These are phyloP conservation scores for Tylopilus subfusipes DNA, from an alignment of 768 basidiomycete genomes.

Conservation along the genomic window DNA sequence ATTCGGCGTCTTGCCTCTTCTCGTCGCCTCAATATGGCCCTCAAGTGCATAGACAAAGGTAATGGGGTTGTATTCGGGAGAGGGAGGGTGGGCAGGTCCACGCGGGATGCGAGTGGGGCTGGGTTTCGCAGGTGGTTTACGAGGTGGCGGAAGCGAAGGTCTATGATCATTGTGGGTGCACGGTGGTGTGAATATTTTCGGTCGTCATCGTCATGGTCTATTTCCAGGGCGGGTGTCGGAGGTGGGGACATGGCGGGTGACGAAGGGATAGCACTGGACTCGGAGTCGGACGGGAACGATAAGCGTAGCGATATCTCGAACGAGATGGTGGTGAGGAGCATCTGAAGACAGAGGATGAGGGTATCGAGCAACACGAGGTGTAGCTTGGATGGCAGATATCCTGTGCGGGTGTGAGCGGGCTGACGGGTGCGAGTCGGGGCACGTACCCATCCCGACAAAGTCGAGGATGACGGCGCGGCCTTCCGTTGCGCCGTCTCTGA, in stretches of 20 bases:
- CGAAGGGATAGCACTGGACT: conserved; percentile 33
- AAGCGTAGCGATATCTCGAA: conserved; percentile 53
- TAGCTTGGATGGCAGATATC: conserved; percentile 57
- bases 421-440: not conserved
- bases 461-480: conserved; percentile 69
- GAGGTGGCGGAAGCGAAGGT: conserved; percentile 55
- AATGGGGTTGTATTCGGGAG: conserved; percentile 59
- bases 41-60: conserved; percentile 45
- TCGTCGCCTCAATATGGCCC: conserved; percentile 51
- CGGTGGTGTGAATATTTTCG: conserved; percentile 21
- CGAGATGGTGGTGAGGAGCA: conserved; percentile 62
- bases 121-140: conserved; percentile 57
- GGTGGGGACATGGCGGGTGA: conserved; percentile 23
- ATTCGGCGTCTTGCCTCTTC: conserved; percentile 39
- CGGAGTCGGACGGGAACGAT: conserved; percentile 40
- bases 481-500: conserved; percentile 46
- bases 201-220: conserved; percentile 15
- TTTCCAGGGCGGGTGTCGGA: conserved; percentile 26
- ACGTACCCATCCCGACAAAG: conserved; percentile 74
- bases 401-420: conserved; percentile 32
- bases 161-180: conserved; percentile 51
- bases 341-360: conserved; percentile 62
- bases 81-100: conserved; percentile 42
- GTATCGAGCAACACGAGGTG: conserved; percentile 67
- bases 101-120: conserved; percentile 33